Conservation (phyloP, 805 yeast genomes). For the Ogataea dorogensis region DNA sequence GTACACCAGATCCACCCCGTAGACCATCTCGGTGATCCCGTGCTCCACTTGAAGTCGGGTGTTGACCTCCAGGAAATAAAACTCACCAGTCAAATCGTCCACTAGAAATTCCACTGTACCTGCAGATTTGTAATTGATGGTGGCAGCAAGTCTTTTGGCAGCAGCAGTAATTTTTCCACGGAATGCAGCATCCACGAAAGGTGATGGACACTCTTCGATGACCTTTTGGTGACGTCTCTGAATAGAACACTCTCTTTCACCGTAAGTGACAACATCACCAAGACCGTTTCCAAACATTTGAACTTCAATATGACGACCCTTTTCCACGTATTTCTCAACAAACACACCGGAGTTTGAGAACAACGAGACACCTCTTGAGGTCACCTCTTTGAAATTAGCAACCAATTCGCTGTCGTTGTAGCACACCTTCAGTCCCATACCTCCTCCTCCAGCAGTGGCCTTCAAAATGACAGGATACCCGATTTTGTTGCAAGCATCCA, state of each 20-base stretch:
- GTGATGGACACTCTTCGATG: constrained; percentile 97
- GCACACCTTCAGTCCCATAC: constrained; percentile 94
- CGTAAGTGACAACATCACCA: constrained; percentile 89
- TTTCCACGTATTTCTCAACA: constrained; percentile 88
- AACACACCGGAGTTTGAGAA: constrained; percentile 96
- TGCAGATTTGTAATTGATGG: constrained; percentile 90
- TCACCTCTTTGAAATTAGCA: constrained; percentile 81
- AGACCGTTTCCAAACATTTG: constrained; percentile 95
- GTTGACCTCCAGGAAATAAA: constrained; percentile 92
- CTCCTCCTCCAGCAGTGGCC: constrained; percentile 99
- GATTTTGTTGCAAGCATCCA: constrained; percentile 63
- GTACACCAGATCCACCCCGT: constrained; percentile 92
- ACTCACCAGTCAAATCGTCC: constrained; percentile 80
- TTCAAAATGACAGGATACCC: constrained; percentile 93
- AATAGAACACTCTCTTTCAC: constrained; percentile 96
- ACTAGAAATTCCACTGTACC: constrained; percentile 96
- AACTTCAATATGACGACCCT: constrained; percentile 94
- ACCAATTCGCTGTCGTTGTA: constrained; percentile 77
- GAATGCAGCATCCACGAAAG: constrained; percentile 66
- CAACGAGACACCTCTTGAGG: constrained; percentile 88
- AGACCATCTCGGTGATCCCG: constrained; percentile 93
- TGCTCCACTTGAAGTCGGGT: constrained; percentile 98
- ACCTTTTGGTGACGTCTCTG: constrained; percentile 96
- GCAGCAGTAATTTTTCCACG: constrained; percentile 70
- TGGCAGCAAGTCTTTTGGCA: constrained; percentile 75